These are phyloP conservation scores for Endotrypanum monterogeii DNA, from an alignment of 208 protist genomes.

Conservation along the genomic window DNA sequence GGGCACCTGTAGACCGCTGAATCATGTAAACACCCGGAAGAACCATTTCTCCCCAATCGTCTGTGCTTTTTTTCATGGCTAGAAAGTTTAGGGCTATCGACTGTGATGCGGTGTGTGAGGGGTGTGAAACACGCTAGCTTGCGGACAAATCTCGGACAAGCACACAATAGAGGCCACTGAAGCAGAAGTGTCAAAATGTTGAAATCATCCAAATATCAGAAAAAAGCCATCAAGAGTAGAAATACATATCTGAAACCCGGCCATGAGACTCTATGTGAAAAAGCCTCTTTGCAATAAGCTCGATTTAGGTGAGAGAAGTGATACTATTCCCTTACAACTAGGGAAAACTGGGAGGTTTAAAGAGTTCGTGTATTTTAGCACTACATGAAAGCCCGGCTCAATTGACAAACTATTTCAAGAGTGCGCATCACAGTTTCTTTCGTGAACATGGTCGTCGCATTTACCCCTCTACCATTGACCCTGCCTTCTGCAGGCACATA, in stretches of 20 bases:
- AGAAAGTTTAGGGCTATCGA: not conserved
- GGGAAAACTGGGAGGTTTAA: not conserved
- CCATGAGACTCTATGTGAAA: not conserved
- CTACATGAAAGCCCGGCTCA: conserved; percentile 8
- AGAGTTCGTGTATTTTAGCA: not conserved
- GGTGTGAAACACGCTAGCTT: not conserved
- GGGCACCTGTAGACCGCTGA: conserved; percentile 19
- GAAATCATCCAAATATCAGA: not conserved
- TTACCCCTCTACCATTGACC: not conserved
- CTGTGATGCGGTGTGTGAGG: not conserved
- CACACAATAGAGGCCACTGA: not conserved
- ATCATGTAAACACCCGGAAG: conserved; percentile 87
- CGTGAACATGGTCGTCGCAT: not conserved
- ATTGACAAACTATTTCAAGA: conserved; percentile 2
- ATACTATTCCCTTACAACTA: not conserved
- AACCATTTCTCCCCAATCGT: conserved; percentile 76
- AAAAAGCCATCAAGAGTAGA: not conserved
- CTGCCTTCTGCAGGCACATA: not conserved
- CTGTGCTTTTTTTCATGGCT: conserved; percentile 16
- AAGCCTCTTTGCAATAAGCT: not conserved
- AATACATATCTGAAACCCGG: not conserved
- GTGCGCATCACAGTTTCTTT: not conserved
- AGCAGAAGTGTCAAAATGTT: not conserved
- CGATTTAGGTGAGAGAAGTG: not conserved
- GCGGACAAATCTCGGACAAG: not conserved